Evolutionary conservation across 495 filamentous ascomycete species (phyloP).

Genomic region (Penicillium samsonianum): DNA sequence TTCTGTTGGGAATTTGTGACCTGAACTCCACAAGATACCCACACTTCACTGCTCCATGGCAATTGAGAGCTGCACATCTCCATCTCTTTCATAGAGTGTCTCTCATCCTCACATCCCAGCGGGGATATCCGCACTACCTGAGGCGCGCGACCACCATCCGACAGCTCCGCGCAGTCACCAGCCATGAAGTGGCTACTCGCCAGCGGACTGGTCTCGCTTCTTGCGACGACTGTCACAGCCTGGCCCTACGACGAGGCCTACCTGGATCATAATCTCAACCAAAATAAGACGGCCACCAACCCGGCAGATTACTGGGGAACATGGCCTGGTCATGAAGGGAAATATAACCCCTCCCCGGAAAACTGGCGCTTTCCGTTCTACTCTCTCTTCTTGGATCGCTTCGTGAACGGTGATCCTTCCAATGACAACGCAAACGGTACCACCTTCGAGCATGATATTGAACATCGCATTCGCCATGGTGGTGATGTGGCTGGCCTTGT

Average conservation of each 20-base stretch:
- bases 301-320: constrained; percentile 62
- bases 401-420: constrained; percentile 68
- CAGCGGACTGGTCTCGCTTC: constrained; percentile 35
- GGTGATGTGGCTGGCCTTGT: constrained; percentile 66
- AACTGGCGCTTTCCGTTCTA: constrained; percentile 76
- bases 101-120: not conserved
- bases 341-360: constrained; percentile 56
- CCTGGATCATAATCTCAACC: constrained; percentile 61
- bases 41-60: not conserved
- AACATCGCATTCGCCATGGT: constrained; percentile 68
- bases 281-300: constrained; percentile 55
- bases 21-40: not conserved
- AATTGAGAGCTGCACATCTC: not conserved
- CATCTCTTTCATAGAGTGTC: not conserved
- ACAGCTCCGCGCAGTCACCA: not conserved
- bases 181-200: constrained; percentile 39
- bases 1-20: not conserved
- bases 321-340: constrained; percentile 51
- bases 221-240: constrained; percentile 34
- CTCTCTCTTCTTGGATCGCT: constrained; percentile 68
- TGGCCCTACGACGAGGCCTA: constrained; percentile 58
- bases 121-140: constrained; percentile 1
- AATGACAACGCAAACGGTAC: constrained; percentile 74
- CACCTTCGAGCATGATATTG: constrained; percentile 65
- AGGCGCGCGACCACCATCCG: not conserved